These are phyloP conservation scores for Pyrenophora tritici-repentis DNA, from an alignment of 2,329 filamentous ascomycete genomes.

Conservation along the genomic window DNA sequence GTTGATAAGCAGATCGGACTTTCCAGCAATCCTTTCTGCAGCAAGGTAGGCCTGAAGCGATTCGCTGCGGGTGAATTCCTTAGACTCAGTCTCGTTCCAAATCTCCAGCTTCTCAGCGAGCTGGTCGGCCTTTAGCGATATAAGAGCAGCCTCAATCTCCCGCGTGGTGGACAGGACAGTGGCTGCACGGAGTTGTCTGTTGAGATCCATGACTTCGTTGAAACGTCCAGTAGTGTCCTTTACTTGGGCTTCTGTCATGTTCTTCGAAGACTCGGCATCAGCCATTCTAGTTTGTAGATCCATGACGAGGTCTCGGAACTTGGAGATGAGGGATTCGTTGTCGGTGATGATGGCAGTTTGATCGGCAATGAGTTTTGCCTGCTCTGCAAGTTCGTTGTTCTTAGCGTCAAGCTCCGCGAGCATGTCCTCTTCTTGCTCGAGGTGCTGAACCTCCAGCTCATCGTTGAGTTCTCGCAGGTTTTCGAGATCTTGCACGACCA, in stretches of 20 bases:
- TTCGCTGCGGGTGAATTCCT: conserved; percentile 71
- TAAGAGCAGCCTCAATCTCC: conserved; percentile 88
- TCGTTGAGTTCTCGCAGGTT: conserved; percentile 90
- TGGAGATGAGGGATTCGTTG: conserved; percentile 84
- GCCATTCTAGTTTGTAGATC: conserved; percentile 85
- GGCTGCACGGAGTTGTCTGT: conserved; percentile 88
- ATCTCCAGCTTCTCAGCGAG: conserved; percentile 87
- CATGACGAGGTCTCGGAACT: conserved; percentile 87
- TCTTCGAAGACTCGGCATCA: conserved; percentile 89
- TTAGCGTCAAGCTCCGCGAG: conserved; percentile 92
- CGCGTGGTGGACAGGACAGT: conserved; percentile 92
- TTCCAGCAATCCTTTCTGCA: conserved; percentile 87
- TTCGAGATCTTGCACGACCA: conserved; percentile 84
- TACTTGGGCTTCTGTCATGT: conserved; percentile 89
- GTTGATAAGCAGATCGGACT: conserved; percentile 57
- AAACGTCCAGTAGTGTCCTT: conserved; percentile 88
- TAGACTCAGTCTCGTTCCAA: conserved; percentile 55
- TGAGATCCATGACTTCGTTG: conserved; percentile 94
- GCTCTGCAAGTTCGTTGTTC: conserved; percentile 82
- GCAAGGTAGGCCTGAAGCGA: conserved; percentile 87
- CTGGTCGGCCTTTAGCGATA: conserved; percentile 85
- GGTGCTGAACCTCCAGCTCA: conserved; percentile 90
- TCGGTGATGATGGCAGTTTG: conserved; percentile 84
- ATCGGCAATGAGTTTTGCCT: conserved; percentile 71
- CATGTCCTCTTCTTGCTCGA: conserved; percentile 91